phyloP scores from a whole-genome alignment of 2,329 filamentous ascomycete species.

The Xylariales sp. region DNA sequence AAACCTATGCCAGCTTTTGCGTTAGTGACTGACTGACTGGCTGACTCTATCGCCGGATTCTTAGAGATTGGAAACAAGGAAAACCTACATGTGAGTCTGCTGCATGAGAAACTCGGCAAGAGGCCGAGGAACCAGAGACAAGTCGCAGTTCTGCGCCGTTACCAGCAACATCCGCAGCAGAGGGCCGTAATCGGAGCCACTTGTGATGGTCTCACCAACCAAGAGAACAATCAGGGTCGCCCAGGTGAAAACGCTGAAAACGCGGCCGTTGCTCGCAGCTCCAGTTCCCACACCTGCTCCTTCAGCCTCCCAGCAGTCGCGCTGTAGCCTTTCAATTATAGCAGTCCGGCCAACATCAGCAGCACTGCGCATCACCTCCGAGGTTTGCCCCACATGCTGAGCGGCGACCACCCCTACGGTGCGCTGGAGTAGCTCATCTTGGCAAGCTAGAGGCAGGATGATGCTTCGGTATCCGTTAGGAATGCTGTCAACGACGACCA shows the following conservation, averaged over 20 bases:
- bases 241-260: conserved; percentile 31
- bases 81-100: conserved; percentile 13
- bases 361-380: conserved; percentile 21
- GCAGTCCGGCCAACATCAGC: conserved; percentile 30
- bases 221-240: conserved; percentile 32
- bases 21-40: too few relatives aligned
- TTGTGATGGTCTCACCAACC: conserved; percentile 36
- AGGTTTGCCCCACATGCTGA: conserved; percentile 29
- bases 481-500: conserved; percentile 31
- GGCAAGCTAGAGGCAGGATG: conserved; percentile 32
- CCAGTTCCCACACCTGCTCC: too few relatives aligned
- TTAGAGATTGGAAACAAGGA: too few relatives aligned
- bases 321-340: conserved; percentile 29
- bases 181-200: conserved; percentile 30
- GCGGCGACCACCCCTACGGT: conserved; percentile 34
- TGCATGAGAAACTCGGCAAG: conserved; percentile 23
- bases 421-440: conserved; percentile 27
- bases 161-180: conserved; percentile 28
- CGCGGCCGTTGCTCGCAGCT: conserved; percentile 16
- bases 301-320: too few relatives aligned
- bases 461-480: conserved; percentile 33
- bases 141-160: conserved; percentile 7
- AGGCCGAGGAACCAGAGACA: conserved; percentile 17
- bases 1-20: neutral
- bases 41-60: too few relatives aligned